These are phyloP conservation scores for Exserohilum turcica DNA, from an alignment of 2,329 filamentous ascomycete species.

Conservation along the genomic window DNA sequence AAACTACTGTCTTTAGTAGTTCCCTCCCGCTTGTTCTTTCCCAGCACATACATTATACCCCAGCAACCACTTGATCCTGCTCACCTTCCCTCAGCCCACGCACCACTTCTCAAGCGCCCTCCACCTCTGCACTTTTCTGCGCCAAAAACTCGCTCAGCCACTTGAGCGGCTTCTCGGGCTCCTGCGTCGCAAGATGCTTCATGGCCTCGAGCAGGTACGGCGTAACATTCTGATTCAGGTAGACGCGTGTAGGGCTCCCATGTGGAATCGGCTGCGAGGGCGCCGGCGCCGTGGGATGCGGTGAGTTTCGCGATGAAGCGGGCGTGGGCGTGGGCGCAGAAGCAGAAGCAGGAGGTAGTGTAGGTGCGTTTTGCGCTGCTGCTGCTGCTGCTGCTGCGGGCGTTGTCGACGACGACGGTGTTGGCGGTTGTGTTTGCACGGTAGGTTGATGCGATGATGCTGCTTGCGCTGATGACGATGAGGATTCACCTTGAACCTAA, in stretches of 20 bases:
- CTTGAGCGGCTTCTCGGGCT: constrained; percentile 58
- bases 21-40: neutral
- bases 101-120: constrained; percentile 40
- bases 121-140: constrained; percentile 55
- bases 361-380: constrained; percentile 5
- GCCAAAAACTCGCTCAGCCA: constrained; percentile 56
- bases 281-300: constrained; percentile 39
- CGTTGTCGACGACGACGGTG: constrained; percentile 13
- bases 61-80: too few species aligned
- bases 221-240: constrained; percentile 57
- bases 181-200: constrained; percentile 56
- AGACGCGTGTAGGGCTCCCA: constrained; percentile 55
- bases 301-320: constrained; percentile 43
- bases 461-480: neutral
- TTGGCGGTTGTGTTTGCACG: constrained; percentile 17
- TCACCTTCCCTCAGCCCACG: neutral
- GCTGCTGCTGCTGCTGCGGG: constrained; percentile 1
- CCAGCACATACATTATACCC: too few species aligned
- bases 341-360: neutral
- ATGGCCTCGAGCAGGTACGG: constrained; percentile 58
- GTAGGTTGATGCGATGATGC: constrained; percentile 8
- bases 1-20: neutral
- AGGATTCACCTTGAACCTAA: neutral
- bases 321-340: constrained; percentile 18
- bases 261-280: constrained; percentile 51